Evolutionary conservation across 2,329 filamentous ascomycete genomes (phyloP).

Genomic region (Penicillium sp.): DNA sequence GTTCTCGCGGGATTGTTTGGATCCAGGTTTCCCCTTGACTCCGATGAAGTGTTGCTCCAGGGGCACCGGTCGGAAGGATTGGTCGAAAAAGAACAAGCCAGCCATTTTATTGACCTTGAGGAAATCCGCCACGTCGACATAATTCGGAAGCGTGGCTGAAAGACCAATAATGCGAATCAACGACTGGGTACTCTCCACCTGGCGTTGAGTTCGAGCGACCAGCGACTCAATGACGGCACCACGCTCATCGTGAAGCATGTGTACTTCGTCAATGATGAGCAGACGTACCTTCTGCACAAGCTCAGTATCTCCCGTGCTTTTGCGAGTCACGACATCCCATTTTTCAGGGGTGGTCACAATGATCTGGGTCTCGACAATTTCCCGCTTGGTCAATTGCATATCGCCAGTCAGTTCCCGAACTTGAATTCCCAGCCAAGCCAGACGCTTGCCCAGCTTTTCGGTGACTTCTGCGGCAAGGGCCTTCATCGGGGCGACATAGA

Average conservation of each 20-base stretch:
- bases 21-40: conserved; percentile 82
- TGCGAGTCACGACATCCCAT: conserved; percentile 97
- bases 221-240: conserved; percentile 95
- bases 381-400: conserved; percentile 96
- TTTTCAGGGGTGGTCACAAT: conserved; percentile 99
- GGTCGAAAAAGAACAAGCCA: conserved; percentile 95
- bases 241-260: conserved; percentile 98
- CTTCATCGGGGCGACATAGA: conserved; percentile 99
- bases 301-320: conserved; percentile 95
- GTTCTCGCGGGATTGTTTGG: conserved; percentile 82
- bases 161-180: conserved; percentile 94
- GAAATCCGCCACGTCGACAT: conserved; percentile 94
- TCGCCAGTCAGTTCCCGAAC: conserved; percentile 95
- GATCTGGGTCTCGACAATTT: conserved; percentile 94
- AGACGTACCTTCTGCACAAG: conserved; percentile 95
- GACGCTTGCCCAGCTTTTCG: conserved; percentile 85
- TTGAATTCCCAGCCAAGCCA: conserved; percentile 90
- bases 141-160: conserved; percentile 94
- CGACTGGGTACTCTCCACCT: conserved; percentile 97
- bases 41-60: conserved; percentile 97
- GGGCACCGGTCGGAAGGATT: conserved; percentile 92
- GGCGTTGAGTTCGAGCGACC: conserved; percentile 89
- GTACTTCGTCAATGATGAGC: conserved; percentile 97
- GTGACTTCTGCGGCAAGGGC: conserved; percentile 95
- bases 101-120: conserved; percentile 91